Evolutionary conservation across 331 rosid species (phyloP), one percentile per base, ranked within the genome.

Genomic region (Stylosanthes scabra): DNA sequence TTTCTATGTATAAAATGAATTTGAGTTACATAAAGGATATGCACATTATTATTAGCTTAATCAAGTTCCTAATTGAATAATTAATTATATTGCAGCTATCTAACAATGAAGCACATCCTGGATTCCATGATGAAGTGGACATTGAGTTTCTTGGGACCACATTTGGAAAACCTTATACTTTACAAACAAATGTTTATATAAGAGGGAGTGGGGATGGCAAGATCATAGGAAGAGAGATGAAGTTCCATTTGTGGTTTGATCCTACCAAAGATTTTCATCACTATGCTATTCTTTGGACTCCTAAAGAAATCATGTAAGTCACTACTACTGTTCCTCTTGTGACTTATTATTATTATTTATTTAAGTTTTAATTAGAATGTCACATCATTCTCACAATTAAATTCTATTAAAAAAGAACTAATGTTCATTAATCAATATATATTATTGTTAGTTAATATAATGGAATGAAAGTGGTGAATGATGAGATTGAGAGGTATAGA

Each of bases 121-220:
- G 98, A 6, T 85, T 80, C 80, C 98, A 91, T 72, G 98, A 93
- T 70, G 98, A 93, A 78, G 98, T 93, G 49, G 98, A 93, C 84
- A 91, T 93, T 31, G 98, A 93, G 63, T 93, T 93, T 78, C 83
- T 93, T 13, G 98, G 98, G 65, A 93, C 98, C 6, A 93, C 98
- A 69, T 89, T 93, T 76, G 98, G 95, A 42, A 93, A 89, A 81
- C 97, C 98, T 8, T 93, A 93, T 28, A 93, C 98, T 12, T 78
- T 93, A 50, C 98, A 93, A 58, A 93, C 98, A 31, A 93, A 93
- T 84, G 93, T 93, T 14, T 93, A 93, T 56, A 86, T 93, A 60
- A 89, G 96, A 82, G 98, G 98, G 44, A 91, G 91, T 78, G 98
- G 98, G 4, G 98, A 93, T 79, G 96, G 91, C 6, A 88, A 56